A percentile compares a stretch with the other conserved stretches of the same genome.
Evolutionary conservation across 306 rosid species (phyloP).

Genomic region (Quercus wislizeni): DNA sequence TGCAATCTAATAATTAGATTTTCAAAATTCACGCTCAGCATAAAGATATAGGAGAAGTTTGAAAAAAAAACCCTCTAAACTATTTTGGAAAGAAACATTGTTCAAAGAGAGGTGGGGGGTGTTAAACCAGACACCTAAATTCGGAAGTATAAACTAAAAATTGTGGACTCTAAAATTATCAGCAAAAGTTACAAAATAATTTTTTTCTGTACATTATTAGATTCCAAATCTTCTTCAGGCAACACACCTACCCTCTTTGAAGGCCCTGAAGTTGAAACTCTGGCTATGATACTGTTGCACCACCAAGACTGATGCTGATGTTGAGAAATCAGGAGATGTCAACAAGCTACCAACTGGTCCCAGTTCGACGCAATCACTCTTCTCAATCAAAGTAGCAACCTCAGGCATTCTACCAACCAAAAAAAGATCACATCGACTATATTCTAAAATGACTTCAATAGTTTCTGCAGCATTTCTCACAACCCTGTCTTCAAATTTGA

Average conservation of each 20-base stretch:
- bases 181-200: too few relatives aligned
- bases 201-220: neutral
- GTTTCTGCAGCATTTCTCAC: slow-evolving; percentile 30
- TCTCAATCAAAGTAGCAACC: slow-evolving; percentile 28
- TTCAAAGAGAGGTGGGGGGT: too few relatives aligned
- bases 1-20: too few relatives aligned
- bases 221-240: slow-evolving; percentile 1
- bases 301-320: slow-evolving; percentile 55
- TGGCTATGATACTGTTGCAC: slow-evolving; percentile 44
- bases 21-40: too few relatives aligned
- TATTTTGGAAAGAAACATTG: too few relatives aligned
- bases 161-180: too few relatives aligned
- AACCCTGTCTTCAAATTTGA: slow-evolving; percentile 36
- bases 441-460: slow-evolving; percentile 22
- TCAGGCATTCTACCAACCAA: slow-evolving; percentile 52
- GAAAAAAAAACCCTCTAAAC: too few relatives aligned
- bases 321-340: slow-evolving; percentile 36
- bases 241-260: neutral
- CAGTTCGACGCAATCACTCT: slow-evolving; percentile 46
- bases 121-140: too few relatives aligned
- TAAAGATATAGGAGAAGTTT: too few relatives aligned
- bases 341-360: slow-evolving; percentile 56
- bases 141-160: too few relatives aligned
- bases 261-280: neutral
- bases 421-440: slow-evolving; percentile 37